Percentiles rank a stretch among this genome's conserved stretches.
Evolutionary conservation across 2,329 filamentous ascomycete genomes (phyloP).

Genomic region (Phaeosphaeriaceae sp.): DNA sequence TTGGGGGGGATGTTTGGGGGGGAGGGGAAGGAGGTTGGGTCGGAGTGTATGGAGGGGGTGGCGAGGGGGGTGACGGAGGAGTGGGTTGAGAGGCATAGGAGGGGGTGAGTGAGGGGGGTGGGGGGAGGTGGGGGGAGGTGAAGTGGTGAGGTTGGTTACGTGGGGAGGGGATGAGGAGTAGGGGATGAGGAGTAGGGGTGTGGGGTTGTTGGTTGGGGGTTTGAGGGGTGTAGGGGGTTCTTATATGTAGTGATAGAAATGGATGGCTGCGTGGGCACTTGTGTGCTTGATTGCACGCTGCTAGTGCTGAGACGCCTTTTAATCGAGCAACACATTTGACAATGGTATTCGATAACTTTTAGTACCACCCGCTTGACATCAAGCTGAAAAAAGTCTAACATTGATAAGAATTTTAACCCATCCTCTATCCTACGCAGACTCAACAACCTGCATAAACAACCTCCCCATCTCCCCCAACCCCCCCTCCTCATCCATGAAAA

Average conservation of each 20-base stretch:
- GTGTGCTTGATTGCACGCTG: too few species aligned
- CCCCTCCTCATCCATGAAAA: conserved; percentile 63
- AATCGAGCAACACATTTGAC: too few species aligned
- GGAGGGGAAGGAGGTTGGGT: background rate
- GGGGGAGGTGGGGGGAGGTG: conserved; percentile 5
- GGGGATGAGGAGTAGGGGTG: background rate
- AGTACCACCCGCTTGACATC: too few species aligned
- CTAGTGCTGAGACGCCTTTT: too few species aligned
- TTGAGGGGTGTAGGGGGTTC: too few species aligned
- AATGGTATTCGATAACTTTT: too few species aligned
- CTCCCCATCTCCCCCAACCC: conserved; percentile 38
- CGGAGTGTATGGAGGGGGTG: conserved; percentile 11
- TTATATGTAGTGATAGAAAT: too few species aligned
- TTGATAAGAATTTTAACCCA: too few species aligned
- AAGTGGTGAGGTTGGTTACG: background rate
- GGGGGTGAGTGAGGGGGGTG: conserved; percentile 11
- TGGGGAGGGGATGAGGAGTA: background rate
- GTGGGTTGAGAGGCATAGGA: conserved; percentile 29
- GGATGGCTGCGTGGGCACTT: too few species aligned
- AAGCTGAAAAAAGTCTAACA: too few species aligned
- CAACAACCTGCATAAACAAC: conserved; percentile 40
- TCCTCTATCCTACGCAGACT: conserved; percentile 33
- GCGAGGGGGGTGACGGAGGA: conserved; percentile 21
- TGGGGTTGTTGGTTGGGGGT: background rate
- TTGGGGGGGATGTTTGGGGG: conserved; percentile 44